Evolutionary conservation across 139 green algal species (phyloP), one percentile per base, ranked within the genome.

Genomic region (Protoeuglena noctilucae): DNA sequence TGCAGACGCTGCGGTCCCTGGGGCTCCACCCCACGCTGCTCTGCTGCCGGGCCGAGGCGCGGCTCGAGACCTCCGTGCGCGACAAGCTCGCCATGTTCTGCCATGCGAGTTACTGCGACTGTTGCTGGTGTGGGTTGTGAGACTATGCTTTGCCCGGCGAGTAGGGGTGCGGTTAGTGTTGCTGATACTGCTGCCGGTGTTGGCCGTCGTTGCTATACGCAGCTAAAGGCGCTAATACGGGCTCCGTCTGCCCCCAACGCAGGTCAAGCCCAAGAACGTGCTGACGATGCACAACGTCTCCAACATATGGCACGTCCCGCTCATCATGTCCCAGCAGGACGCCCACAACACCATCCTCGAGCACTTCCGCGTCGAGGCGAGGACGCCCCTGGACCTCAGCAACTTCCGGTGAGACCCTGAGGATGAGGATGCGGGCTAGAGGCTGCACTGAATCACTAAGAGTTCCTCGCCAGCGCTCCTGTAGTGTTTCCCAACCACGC

Each of bases 291-390:
- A 93, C 62, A 87, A 96, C 47, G 91, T 96, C 12, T 84, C 66
- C 67, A 98, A 98, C 76, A 96, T 98, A 61, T 97, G 90, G 91
- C 84, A 94, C n/a, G 75, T 94, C 28, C 82, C 86, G 2, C 56
- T 90, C 30, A 49, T 95, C 46, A 78, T 95, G 66, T 62, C 78
- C 68, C 63, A 64, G 4, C 78, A 96, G 70, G 62, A 60, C 18
- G 81, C 75, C 17, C 81, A 93, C 61, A 56, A 72, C 3, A 75
- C 82, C 25, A 67, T 91, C 25, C 81, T 81, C 56, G 53, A 64
- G 29, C 64, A 82, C n/a, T 74, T 95, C n/a, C 55, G 61, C 4
- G 63, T 93, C 28, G 46, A 0, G 60, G 68, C 26, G 14, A 14
- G 30, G 26, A 50, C 2, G 66, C 71, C 9, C 62, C 74, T 93